These are phyloP conservation scores for Lactarius hengduanensis DNA, from an alignment of 768 basidiomycete species.

Conservation along the genomic window DNA sequence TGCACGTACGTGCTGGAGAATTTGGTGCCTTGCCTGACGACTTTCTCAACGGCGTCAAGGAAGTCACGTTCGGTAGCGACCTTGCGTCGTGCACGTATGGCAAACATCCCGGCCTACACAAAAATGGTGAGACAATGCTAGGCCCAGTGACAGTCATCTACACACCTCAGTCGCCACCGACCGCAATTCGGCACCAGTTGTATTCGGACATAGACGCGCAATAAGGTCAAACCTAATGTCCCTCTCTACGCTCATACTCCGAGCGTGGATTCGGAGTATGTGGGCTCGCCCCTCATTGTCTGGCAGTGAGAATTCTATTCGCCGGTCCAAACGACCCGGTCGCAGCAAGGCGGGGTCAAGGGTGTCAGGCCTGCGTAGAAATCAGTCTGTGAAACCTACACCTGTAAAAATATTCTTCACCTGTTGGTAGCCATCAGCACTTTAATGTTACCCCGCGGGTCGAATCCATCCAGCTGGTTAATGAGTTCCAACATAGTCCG, in stretches of 20 bases:
- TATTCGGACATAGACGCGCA: slow-evolving; percentile 94
- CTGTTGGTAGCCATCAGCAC: slow-evolving; percentile 99
- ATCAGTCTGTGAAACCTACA: slow-evolving; percentile 13
- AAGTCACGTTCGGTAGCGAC: slow-evolving; percentile 98
- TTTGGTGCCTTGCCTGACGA: slow-evolving; percentile 95
- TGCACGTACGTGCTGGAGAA: slow-evolving; percentile 92
- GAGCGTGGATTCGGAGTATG: slow-evolving; percentile 93
- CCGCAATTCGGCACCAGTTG: slow-evolving; percentile 96
- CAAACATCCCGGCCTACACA: slow-evolving; percentile 95
- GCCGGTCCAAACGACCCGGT: slow-evolving; percentile 92
- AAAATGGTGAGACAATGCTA: slow-evolving; percentile 12
- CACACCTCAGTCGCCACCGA: slow-evolving; percentile 93
- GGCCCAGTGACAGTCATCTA: neutral
- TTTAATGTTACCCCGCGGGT: slow-evolving; percentile 99
- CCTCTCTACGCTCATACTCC: slow-evolving; percentile 97
- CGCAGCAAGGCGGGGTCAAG: slow-evolving; percentile 95
- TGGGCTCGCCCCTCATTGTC: slow-evolving; percentile 96
- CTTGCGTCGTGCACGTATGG: slow-evolving; percentile 93
- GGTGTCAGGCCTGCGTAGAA: slow-evolving; percentile 80
- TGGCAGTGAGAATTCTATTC: slow-evolving; percentile 95
- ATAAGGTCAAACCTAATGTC: slow-evolving; percentile 98
- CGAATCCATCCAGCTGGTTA: slow-evolving; percentile 98
- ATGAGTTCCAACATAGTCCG: slow-evolving; percentile 99
- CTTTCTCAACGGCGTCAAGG: slow-evolving; percentile 97
- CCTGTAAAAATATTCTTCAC: slow-evolving; percentile 43